Evolutionary conservation across 257 asterid species (phyloP).

Genomic region (Solanum boliviense): DNA sequence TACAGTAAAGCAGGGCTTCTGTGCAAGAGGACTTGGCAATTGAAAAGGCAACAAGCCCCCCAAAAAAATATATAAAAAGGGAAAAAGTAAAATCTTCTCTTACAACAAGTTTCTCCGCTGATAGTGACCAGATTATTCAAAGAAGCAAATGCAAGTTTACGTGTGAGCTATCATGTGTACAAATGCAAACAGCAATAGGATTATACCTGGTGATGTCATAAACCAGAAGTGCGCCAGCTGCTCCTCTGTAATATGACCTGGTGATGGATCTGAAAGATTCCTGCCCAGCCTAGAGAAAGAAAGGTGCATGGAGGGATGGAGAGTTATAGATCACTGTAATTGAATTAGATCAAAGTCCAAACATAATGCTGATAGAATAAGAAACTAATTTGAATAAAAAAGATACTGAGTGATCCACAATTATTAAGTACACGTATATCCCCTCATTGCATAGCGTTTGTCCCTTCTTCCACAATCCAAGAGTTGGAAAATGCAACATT

Average conservation of each 20-base stretch:
- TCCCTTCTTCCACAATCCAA: background rate
- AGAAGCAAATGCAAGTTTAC: background rate
- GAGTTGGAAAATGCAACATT: background rate
- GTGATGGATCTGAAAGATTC: constrained; percentile 10
- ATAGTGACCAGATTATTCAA: background rate
- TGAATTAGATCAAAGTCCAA: background rate
- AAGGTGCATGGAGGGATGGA: background rate
- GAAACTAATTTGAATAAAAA: background rate
- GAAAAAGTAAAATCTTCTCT: background rate
- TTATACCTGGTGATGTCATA: constrained; percentile 3
- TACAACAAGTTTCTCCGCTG: background rate
- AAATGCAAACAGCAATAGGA: background rate
- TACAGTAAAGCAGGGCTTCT: background rate
- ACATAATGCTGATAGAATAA: background rate
- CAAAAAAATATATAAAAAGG: background rate
- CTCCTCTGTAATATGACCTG: constrained; percentile 9
- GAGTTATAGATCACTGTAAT: background rate
- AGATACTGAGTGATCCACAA: background rate
- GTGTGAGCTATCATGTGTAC: background rate
- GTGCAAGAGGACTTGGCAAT: background rate
- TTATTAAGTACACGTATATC: background rate
- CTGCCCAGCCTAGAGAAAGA: constrained; percentile 6
- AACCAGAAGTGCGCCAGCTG: constrained; percentile 7
- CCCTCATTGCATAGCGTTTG: background rate
- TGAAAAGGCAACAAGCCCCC: background rate